Evolutionary conservation across 1,284 basidiomycete species (phyloP).

Genomic region (Cystobasidium pallidum): DNA sequence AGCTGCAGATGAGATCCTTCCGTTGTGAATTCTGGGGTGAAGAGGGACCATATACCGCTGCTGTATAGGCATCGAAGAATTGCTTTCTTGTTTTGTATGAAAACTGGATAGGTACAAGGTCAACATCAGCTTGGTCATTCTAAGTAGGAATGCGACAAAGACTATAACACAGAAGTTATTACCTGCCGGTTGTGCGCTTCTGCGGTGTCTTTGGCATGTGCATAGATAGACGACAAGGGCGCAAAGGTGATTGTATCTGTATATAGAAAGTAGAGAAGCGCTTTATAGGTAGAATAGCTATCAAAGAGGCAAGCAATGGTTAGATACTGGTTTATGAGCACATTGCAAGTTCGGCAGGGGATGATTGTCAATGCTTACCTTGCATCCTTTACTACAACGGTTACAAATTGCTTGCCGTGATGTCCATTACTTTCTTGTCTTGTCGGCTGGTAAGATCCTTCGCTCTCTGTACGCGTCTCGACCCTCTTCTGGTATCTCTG

Average conservation of each 20-base stretch:
- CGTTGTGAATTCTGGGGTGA: conserved; percentile 7
- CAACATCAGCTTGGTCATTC: not conserved
- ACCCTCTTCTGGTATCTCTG: conserved; percentile 9
- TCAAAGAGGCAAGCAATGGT: not conserved
- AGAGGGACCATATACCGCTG: conserved; percentile 5
- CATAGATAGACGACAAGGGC: conserved; percentile 53
- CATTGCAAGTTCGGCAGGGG: too few relatives aligned
- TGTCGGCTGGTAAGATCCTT: not conserved
- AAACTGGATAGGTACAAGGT: conserved; percentile 22
- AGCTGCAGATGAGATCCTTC: conserved; percentile 43
- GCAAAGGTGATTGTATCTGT: conserved; percentile 55
- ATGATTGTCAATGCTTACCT: not conserved
- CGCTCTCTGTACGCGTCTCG: conserved; percentile 2
- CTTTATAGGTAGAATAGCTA: conserved; percentile 56
- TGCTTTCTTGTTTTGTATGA: conserved; percentile 45
- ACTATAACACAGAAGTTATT: not conserved
- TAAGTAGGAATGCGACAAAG: not conserved
- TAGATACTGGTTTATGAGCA: too few relatives aligned
- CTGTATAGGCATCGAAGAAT: conserved; percentile 28
- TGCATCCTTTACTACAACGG: conserved; percentile 31
- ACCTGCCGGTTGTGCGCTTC: conserved; percentile 24
- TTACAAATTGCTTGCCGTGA: conserved; percentile 5
- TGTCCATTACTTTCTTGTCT: not conserved
- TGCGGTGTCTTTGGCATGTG: conserved; percentile 50
- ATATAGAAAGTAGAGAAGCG: conserved; percentile 57